Base-by-base conservation (phyloP, 202 grass and related monocot species). In the Tripidium arundinaceum region DNA sequence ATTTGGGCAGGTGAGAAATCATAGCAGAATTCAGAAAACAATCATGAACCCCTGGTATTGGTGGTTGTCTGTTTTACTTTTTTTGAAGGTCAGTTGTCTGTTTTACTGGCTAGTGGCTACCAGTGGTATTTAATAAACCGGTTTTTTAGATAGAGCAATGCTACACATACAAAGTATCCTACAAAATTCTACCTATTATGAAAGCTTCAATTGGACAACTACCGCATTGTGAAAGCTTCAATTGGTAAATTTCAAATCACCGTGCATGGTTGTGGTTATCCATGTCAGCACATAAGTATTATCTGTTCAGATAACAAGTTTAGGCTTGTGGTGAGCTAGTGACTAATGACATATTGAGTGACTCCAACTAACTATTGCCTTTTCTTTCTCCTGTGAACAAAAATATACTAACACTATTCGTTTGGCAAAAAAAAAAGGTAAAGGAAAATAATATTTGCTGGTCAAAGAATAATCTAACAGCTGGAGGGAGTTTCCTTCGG, bases 1-100 rank as follows among this genome's bases (percentile, higher is more conserved):
- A 75, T 98, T 98, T 98, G 96, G 96, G 25, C 90, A 98, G 96
- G 96, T 98, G 60, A 84, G 43, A 79, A 54, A 52, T 60, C 80
- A 59, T 84, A 60, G 11, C 34, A 61, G 62, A 9, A 67, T 74
- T 65, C 34, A 78, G 46, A 62, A 79, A 80, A 58, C 18, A n/a
- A 54, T 43, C 10, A 27, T 67, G 46, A 8, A 45, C 46, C 26
- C 10, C 19, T 47, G 46, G 12, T 46, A 47, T 79, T 70, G 49
- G 15, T 70, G 57, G 61, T n/a, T 28, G 42, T 76, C 45, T 54
- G 49, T 73, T 72, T 73, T 86, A 74, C n/a, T n/a, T n/a, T n/a
- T n/a, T n/a, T n/a, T n/a, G n/a, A n/a, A n/a, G n/a, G n/a, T n/a
- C n/a, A n/a, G n/a, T n/a, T n/a, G n/a, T n/a, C n/a, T 54, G 40